Conservation (phyloP, 2,329 filamentous ascomycete species). For the Harringtonia aguacate region DNA sequence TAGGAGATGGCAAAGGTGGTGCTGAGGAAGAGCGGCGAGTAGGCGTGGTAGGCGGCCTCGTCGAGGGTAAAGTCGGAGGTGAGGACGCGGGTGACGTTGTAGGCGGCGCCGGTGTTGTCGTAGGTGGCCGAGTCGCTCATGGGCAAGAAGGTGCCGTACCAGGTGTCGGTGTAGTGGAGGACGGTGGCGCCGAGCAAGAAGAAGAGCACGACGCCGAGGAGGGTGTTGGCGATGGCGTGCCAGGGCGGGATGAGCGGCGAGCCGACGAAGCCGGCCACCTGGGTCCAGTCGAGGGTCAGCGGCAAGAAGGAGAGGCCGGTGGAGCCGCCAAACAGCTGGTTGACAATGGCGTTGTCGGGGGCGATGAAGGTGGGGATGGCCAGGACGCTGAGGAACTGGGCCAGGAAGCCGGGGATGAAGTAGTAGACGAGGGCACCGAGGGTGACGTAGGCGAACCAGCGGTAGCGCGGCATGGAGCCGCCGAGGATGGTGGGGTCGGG, state of each 20-base stretch:
- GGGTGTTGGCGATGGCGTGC: conserved; percentile 63
- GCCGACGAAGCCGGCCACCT: conserved; percentile 56
- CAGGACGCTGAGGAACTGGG: conserved; percentile 36
- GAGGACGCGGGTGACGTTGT: conserved; percentile 55
- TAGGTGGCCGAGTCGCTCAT: conserved; percentile 62
- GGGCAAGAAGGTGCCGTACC: conserved; percentile 54
- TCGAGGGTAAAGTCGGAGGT: conserved; percentile 52
- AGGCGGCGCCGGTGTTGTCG: conserved; percentile 55
- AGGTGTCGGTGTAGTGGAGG: conserved; percentile 55
- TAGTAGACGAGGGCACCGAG: conserved; percentile 37
- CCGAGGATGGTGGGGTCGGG: conserved; percentile 44
- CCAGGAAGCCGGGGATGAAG: conserved; percentile 40
- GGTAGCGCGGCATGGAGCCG: conserved; percentile 50
- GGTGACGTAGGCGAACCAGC: conserved; percentile 32
- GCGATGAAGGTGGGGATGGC: conserved; percentile 36
- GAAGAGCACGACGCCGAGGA: conserved; percentile 56
- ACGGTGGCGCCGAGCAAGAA: conserved; percentile 48
- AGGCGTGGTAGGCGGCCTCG: conserved; percentile 50
- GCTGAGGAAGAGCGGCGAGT: conserved; percentile 60
- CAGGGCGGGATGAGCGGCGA: conserved; percentile 62
- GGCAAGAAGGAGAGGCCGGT: conserved; percentile 30
- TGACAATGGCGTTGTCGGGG: conserved; percentile 33
- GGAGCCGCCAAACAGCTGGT: conserved; percentile 37
- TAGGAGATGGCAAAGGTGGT: conserved; percentile 63
- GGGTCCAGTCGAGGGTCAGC: conserved; percentile 42